These are phyloP conservation scores for Cunninghamia lanceolata DNA, from an alignment of 75 land plant genomes.

Conservation along the genomic window DNA sequence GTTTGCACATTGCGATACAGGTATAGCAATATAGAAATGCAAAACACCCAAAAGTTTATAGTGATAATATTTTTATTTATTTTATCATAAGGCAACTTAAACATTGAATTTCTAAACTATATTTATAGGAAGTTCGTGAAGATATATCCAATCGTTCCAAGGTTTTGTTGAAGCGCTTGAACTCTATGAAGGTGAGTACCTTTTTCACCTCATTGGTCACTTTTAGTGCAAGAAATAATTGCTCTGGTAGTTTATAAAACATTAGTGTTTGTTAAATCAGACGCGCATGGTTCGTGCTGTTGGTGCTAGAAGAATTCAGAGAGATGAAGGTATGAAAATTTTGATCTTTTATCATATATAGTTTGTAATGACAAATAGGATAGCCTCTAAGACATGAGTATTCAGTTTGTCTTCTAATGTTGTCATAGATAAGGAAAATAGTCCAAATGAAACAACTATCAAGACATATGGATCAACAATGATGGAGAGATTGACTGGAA, in stretches of 20 bases:
- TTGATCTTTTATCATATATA: constrained; percentile 5
- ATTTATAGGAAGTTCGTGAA: constrained; percentile 76
- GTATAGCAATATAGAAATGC: constrained; percentile 25
- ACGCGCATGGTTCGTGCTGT: constrained; percentile 21
- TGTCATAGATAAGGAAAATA: constrained; percentile 23
- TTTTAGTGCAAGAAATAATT: not conserved
- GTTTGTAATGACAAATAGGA: not conserved
- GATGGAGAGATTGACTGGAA: constrained; percentile 86
- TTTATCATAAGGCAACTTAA: not conserved
- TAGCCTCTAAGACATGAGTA: not conserved
- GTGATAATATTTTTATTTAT: not conserved
- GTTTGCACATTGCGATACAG: constrained; percentile 92
- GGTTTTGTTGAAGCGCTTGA: constrained; percentile 44
- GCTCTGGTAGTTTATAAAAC: not conserved
- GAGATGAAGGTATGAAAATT: constrained; percentile 30
- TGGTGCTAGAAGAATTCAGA: constrained; percentile 11
- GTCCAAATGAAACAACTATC: constrained; percentile 34
- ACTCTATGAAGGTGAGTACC: constrained; percentile 52
- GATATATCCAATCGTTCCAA: constrained; percentile 70
- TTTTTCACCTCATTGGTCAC: not conserved
- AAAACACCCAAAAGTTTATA: not conserved
- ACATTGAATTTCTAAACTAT: not conserved
- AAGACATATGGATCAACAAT: constrained; percentile 77
- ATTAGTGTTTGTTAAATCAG: constrained; percentile 19
- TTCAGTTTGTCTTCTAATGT: not conserved